Percentiles rank a stretch among this genome's conserved stretches.
Evolutionary conservation across 192 early-diverging fungal genomes (phyloP).

Genomic region (Dimargaris verticillata): DNA sequence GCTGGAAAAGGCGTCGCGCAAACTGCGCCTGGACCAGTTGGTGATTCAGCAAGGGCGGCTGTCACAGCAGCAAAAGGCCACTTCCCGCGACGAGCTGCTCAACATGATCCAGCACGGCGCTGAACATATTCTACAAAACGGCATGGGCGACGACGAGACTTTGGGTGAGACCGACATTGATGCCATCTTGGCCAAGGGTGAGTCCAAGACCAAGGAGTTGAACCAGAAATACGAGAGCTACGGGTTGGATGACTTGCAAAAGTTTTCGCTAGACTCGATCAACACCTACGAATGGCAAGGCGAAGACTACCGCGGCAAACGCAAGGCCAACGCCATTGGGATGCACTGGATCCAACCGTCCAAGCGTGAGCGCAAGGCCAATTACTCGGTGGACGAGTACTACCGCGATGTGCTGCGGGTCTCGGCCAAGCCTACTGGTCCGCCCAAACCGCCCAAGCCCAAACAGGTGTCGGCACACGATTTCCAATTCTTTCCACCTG

Average conservation of each 20-base stretch:
- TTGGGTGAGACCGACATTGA: constrained; percentile 70
- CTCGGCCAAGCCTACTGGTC: constrained; percentile 37
- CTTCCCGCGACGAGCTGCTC: constrained; percentile 57
- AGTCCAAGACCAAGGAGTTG: constrained; percentile 77
- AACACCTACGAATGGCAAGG: constrained; percentile 93
- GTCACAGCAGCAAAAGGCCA: constrained; percentile 47
- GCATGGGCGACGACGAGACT: constrained; percentile 14
- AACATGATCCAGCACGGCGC: constrained; percentile 97
- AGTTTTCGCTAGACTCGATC: constrained; percentile 55
- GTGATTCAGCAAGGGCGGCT: constrained; percentile 96
- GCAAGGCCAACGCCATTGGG: constrained; percentile 12
- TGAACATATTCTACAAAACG: constrained; percentile 55
- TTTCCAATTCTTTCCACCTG: constrained; percentile 82
- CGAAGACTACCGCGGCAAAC: constrained; percentile 77
- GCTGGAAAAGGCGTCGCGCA: constrained; percentile 90
- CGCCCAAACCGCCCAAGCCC: constrained; percentile 43
- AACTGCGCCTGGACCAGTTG: constrained; percentile 86
- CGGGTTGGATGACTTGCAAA: constrained; percentile 85
- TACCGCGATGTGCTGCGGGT: constrained; percentile 72
- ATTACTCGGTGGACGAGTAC: constrained; percentile 83
- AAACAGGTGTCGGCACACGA: constrained; percentile 60
- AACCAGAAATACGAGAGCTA: constrained; percentile 77
- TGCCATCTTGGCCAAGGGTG: constrained; percentile 56
- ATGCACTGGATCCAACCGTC: constrained; percentile 78
- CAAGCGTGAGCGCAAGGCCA: constrained; percentile 85